phyloP scores from a whole-genome alignment of 2,329 filamentous ascomycete species.

The Verticillium longisporum region DNA sequence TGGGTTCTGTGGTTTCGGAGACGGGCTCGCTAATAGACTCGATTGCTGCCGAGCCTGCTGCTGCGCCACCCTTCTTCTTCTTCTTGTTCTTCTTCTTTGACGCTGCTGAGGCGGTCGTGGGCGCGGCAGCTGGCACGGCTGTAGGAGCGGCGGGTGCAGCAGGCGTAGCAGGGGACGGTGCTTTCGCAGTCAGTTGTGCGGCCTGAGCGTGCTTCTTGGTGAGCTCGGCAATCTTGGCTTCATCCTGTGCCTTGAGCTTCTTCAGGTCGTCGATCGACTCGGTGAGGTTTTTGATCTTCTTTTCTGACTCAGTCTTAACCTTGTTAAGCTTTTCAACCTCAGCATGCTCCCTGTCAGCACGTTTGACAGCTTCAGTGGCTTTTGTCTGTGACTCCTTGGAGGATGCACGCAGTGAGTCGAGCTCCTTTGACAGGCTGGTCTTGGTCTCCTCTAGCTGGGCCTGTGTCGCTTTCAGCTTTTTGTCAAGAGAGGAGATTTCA shows the following conservation, averaged over 20 bases:
- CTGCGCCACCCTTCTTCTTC: slow-evolving; percentile 70
- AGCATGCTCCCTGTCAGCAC: slow-evolving; percentile 20
- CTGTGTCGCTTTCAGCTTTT: slow-evolving; percentile 36
- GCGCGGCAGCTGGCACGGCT: slow-evolving; percentile 16
- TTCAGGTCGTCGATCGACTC: slow-evolving; percentile 34
- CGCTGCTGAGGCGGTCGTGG: slow-evolving; percentile 15
- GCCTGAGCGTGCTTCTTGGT: slow-evolving; percentile 20
- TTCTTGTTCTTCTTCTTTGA: slow-evolving; percentile 70
- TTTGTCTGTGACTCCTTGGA: slow-evolving; percentile 18
- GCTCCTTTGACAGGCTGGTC: slow-evolving; percentile 18
- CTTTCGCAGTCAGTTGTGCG: slow-evolving; percentile 12
- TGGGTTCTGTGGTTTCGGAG: slow-evolving; percentile 27
- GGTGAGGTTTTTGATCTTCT: slow-evolving; percentile 30
- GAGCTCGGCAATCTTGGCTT: slow-evolving; percentile 33
- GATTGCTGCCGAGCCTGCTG: slow-evolving; percentile 26
- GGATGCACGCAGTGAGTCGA: slow-evolving; percentile 18
- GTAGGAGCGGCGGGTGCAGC: slow-evolving; percentile 13
- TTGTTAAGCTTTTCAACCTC: slow-evolving; percentile 23
- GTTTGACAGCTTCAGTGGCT: slow-evolving; percentile 15
- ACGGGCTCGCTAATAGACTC: slow-evolving; percentile 18
- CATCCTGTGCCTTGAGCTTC: slow-evolving; percentile 28
- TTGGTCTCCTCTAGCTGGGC: slow-evolving; percentile 38
- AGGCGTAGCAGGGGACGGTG: slow-evolving; percentile 16
- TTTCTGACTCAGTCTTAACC: slow-evolving; percentile 33
- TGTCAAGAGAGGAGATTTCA: slow-evolving; percentile 43